Conservation (phyloP, 805 yeast genomes). For the Saturnispora mendoncae region DNA sequence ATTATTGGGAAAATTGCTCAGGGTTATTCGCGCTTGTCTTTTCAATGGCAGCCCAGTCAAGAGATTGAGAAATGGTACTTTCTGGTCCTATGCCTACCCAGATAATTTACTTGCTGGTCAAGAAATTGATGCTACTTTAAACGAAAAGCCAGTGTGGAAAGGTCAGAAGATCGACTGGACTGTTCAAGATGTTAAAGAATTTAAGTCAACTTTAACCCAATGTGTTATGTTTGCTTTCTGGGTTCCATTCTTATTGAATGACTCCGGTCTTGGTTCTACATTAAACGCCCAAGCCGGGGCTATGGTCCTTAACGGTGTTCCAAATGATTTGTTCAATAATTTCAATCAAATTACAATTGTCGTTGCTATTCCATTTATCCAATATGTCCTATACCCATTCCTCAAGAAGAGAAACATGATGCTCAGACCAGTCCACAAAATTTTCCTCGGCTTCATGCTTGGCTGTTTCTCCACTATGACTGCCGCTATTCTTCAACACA, state of each 20-base stretch:
- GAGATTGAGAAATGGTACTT: constrained; percentile 32
- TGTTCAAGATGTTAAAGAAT: constrained; percentile 41
- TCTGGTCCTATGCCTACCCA: constrained; percentile 46
- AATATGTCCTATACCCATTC: constrained; percentile 38
- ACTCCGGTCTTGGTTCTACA: constrained; percentile 39
- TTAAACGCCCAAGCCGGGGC: constrained; percentile 48
- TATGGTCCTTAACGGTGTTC: constrained; percentile 44
- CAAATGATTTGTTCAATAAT: constrained; percentile 46
- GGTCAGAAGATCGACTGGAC: constrained; percentile 27
- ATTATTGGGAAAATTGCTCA: constrained; percentile 35
- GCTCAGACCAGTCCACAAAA: constrained; percentile 37
- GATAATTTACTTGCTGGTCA: constrained; percentile 32
- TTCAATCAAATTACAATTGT: constrained; percentile 48
- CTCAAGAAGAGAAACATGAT: constrained; percentile 35
- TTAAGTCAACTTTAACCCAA: constrained; percentile 35
- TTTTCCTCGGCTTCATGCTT: constrained; percentile 38
- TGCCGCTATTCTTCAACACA: constrained; percentile 43
- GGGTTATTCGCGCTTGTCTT: constrained; percentile 31
- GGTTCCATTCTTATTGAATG: constrained; percentile 32
- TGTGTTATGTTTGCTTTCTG: constrained; percentile 40
- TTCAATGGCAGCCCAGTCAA: constrained; percentile 35
- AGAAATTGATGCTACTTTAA: constrained; percentile 29
- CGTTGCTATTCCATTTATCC: constrained; percentile 42
- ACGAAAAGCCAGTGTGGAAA: constrained; percentile 18
- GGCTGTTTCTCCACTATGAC: constrained; percentile 40